Evolutionary conservation across 305 asterid species (phyloP).

Genomic region (Coffea humblotiana): DNA sequence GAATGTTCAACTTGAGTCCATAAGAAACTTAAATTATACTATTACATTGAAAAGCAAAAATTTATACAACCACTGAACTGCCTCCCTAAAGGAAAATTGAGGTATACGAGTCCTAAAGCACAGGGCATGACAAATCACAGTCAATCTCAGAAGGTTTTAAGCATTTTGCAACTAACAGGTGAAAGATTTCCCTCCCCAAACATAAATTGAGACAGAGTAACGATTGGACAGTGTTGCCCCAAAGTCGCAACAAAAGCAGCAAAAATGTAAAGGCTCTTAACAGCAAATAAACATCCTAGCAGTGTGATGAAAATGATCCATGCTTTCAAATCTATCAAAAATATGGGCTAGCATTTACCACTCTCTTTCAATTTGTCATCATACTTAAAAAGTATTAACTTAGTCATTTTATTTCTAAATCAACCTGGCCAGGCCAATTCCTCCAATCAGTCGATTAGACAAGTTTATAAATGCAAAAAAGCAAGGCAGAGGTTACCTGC

Average conservation of each 20-base stretch:
- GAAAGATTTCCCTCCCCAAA: not conserved
- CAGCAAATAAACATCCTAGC: not conserved
- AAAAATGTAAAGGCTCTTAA: not conserved
- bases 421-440: not conserved
- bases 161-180: not conserved
- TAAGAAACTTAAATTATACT: not conserved
- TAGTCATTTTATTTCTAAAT: not conserved
- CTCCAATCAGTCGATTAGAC: not conserved
- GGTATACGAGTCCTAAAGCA: not conserved
- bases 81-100: not conserved
- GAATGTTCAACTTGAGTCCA: not conserved
- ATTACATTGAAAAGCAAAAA: not conserved
- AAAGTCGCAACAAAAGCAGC: not conserved
- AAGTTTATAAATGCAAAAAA: not conserved
- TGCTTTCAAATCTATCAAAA: not conserved
- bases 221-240: not conserved
- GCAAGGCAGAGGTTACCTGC: slow-evolving; percentile 58
- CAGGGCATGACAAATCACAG: not conserved
- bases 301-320: not conserved
- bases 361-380: not conserved
- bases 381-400: not conserved
- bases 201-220: not conserved
- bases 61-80: not conserved
- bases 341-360: not conserved
- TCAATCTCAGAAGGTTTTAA: not conserved